Conservation (phyloP, 129 eudicot species). For the Flaveria brownii region DNA sequence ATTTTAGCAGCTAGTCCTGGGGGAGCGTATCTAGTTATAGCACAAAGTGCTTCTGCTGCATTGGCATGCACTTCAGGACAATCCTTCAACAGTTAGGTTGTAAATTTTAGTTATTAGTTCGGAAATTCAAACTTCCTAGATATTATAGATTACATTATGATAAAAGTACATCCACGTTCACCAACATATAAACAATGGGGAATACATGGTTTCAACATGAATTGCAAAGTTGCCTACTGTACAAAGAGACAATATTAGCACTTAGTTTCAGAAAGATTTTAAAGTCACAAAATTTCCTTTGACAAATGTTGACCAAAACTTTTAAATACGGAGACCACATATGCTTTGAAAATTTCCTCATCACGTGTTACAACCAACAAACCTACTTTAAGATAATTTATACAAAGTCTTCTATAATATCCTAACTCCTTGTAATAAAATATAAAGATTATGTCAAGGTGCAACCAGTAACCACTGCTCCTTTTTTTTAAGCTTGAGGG, state of each 20-base stretch:
- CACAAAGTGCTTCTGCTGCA: constrained; percentile 93
- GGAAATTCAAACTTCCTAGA: constrained; percentile 7
- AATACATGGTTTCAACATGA: constrained; percentile 10
- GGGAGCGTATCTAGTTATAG: constrained; percentile 87
- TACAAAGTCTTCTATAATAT: background rate
- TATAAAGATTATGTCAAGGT: background rate
- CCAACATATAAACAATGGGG: background rate
- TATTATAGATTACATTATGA: background rate
- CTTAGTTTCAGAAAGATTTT: background rate
- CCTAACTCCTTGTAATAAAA: background rate
- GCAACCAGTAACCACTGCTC: background rate
- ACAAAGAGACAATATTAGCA: background rate
- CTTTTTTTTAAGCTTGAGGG: constrained; percentile 13
- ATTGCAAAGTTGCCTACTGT: background rate
- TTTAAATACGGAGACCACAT: background rate
- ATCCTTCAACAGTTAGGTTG: constrained; percentile 58
- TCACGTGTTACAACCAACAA: background rate
- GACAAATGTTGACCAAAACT: background rate
- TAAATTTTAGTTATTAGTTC: constrained; percentile 19
- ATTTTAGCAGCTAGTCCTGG: constrained; percentile 83
- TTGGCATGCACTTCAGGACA: constrained; percentile 97
- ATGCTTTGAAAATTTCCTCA: background rate
- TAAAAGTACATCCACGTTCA: background rate
- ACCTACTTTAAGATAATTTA: background rate
- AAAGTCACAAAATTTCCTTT: background rate